Percentiles rank a stretch among this genome's conserved stretches.
phyloP scores from a whole-genome alignment of 345 rosid genomes.

The Dimocarpus longan region DNA sequence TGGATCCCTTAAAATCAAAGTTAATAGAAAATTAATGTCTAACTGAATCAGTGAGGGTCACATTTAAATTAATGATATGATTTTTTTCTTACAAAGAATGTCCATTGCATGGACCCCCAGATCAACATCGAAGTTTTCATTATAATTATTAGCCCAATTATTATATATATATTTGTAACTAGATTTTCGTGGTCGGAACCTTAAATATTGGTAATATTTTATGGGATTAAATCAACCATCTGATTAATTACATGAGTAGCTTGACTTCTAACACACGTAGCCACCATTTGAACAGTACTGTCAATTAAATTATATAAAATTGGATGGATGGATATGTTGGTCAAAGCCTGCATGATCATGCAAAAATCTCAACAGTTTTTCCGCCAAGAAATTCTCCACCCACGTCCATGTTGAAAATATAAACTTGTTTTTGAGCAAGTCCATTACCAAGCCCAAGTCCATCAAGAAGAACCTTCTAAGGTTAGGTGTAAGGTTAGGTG shows the following conservation, averaged over 20 bases:
- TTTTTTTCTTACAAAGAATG: background rate
- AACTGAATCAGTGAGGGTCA: background rate
- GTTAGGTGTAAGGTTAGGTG: no score
- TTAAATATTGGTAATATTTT: background rate
- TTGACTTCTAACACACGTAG: background rate
- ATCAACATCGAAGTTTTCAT: conserved; percentile 10
- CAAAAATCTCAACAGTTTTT: conserved; percentile 16
- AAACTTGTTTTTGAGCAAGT: no score
- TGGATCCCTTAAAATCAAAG: no score
- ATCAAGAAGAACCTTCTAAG: no score
- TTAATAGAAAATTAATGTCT: no score
- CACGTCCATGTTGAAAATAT: no score
- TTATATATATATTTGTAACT: background rate
- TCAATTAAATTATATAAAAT: background rate
- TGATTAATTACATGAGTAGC: background rate
- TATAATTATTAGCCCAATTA: background rate
- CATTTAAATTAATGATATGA: background rate
- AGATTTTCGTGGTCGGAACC: conserved; percentile 1
- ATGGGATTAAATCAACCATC: background rate
- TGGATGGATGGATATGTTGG: background rate
- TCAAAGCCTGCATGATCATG: background rate
- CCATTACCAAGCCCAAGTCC: no score
- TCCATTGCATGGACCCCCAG: background rate
- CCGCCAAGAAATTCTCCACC: conserved; percentile 1
- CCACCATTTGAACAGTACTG: conserved; percentile 12